These are phyloP conservation scores for Podosphaera xanthii DNA, from an alignment of 2,329 filamentous ascomycete species.

Conservation along the genomic window DNA sequence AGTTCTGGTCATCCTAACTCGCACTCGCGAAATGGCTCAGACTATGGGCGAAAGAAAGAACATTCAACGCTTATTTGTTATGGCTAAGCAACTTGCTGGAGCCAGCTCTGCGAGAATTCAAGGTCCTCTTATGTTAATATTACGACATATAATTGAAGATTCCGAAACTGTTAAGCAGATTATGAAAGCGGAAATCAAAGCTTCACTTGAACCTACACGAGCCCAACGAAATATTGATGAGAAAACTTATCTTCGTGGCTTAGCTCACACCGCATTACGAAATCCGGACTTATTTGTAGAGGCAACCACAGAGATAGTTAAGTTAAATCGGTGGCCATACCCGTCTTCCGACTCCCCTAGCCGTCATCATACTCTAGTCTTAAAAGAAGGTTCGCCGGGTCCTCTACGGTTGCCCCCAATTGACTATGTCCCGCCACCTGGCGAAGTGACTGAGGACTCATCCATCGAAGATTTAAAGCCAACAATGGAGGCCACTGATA, in stretches of 20 bases:
- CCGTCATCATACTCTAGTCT: conserved; percentile 22
- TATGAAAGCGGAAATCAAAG: conserved; percentile 71
- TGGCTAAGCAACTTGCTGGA: conserved; percentile 79
- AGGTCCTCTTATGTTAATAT: conserved; percentile 43
- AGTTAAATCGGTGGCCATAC: conserved; percentile 37
- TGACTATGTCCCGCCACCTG: conserved; percentile 14
- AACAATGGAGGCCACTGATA: conserved; percentile 34
- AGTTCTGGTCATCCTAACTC: conserved; percentile 69
- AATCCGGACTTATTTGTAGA: conserved; percentile 72
- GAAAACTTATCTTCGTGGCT: conserved; percentile 46
- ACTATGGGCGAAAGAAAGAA: conserved; percentile 70
- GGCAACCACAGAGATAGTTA: conserved; percentile 64
- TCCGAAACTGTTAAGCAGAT: conserved; percentile 76
- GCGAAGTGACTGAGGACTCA: conserved; percentile 17
- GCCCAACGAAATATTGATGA: conserved; percentile 42
- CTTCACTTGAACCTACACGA: conserved; percentile 38
- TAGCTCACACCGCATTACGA: conserved; percentile 61
- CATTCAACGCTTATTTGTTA: conserved; percentile 73
- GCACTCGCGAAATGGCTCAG: conserved; percentile 51
- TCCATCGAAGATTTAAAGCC: conserved; percentile 28
- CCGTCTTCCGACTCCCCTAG: conserved; percentile 16
- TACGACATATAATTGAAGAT: conserved; percentile 87
- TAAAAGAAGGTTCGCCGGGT: conserved; percentile 10
- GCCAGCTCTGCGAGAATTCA: conserved; percentile 54
- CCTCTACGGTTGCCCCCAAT: conserved; percentile 7